Evolutionary conservation across 2,329 filamentous ascomycete species (phyloP), one percentile per base, ranked within the genome.

Genomic region (Paraconiothyrium sp.): DNA sequence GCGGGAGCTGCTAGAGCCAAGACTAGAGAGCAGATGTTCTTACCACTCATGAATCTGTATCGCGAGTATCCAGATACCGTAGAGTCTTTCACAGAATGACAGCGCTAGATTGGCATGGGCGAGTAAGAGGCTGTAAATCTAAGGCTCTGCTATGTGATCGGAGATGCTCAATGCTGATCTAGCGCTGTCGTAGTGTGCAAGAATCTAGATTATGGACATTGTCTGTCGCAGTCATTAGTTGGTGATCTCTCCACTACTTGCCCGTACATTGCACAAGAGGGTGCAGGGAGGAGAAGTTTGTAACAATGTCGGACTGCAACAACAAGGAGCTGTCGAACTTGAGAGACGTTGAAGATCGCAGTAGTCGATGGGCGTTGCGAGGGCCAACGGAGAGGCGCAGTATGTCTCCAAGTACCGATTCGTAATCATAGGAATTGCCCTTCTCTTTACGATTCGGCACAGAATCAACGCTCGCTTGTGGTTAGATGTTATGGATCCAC

Each of bases 1-100:
- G 71, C 71, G 7, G 75, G 75, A 48, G 63, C 61, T 9, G 67
- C 64, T 1, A 74, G 70, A 11, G 61, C 62, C n/a, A 67, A 70
- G 13, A 66, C 72, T 8, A 66, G 73, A 39, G 76, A 68, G 48
- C 61, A 67, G 43, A 74, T 86, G 49, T 86, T 87, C 58, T 61
- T 80, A 51, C 84, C 84, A 2, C 65, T 86, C 51, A 65, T 84
- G 37, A 81, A 82, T 65, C 64, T 86, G 30, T 73, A 84, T 52
- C 66, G 69, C 46, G 67, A 73, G 54, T 70, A 72, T 58, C 73
- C 74, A 1, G 71, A 73, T 57, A 20, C 20, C 20, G 20, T 20
- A 20, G 20, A 20, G 20, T 20, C 20, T 20, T 20, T 20, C 20
- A 20, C 20, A 20, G 20, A 20, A 20, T 20, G 20, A 20, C 1